Evolutionary conservation across 768 basidiomycete genomes (phyloP), one percentile per base, ranked within the genome.

Genomic region (Boletus subparvulus): DNA sequence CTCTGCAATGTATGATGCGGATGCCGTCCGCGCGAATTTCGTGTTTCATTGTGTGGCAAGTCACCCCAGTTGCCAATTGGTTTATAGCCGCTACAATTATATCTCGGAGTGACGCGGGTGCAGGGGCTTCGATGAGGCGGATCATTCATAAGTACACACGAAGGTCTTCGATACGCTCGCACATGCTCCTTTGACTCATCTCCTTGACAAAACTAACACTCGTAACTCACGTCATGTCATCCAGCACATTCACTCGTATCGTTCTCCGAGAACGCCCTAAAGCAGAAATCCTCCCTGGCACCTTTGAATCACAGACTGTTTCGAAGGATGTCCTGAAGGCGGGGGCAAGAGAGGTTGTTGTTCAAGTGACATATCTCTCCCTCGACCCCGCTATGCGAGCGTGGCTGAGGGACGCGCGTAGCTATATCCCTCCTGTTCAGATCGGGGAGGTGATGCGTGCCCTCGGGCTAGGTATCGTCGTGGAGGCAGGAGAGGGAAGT

Each of bases 381-480:
- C 69, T 97, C 61, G 94, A 97, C 65, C 93, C 94, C 19, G 91
- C 92, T 0, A 92, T 94, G 91, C 81, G 93, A 10, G 84, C 83
- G 13, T 97, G 89, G 80, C 66, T 98, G 49, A 83, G 81, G 58
- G 88, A 92, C 67, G 68, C 66, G 16, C 78, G 93, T 45, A 86
- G 83, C 62, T 92, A 93, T 66, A 47, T 90, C 16, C 82, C 82
- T 14, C 89, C 90, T 10, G 84, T 86, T 6, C 65, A 86, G 64
- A 87, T 94, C 61, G 87, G 86, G 36, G 87, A 83, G 72, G 83
- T 84, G 12, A 95, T 95, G 93, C 82, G 92, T 19, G 85, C 86
- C 1, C 54, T 62, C 17, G 87, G 83, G 2, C 68, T 94, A 17
- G 90, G 87, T 41, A 77, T 85, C 16, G 84, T 97, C 26, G 66